Evolutionary conservation across 805 yeast species (phyloP), one percentile per base, ranked within the genome.

Genomic region (Candida insectalens): DNA sequence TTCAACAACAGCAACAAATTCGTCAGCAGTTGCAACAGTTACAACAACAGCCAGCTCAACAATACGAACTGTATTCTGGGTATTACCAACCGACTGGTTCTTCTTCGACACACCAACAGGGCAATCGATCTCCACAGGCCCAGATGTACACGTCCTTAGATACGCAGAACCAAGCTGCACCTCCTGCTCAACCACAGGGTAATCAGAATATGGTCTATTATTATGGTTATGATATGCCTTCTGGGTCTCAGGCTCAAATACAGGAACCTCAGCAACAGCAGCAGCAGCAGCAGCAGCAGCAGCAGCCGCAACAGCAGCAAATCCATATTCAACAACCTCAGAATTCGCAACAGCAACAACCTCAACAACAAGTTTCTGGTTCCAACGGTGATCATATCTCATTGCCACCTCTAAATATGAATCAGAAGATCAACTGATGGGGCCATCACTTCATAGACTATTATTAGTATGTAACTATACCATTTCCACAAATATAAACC

Each of bases 351-450:
- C 32, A 15, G n/a, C 36, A 32, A 25, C 42, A 30, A 21, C 28
- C 19, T 12, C 35, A 29, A 19, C 34, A 34, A 14, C 32, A 23
- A 25, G 13, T 26, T 26, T n/a, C 15, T 21, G 27, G 15, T 9
- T 31, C 12, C 33, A 10, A 57, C 57, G 5, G 46, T 56, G 2
- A 50, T 36, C 50, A 50, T 25, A 40, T 55, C 27, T 46, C 57
- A 12, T 37, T 55, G 34, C 60, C 60, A 13, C 57, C 59, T 5
- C 29, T 53, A 5, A 51, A 49, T 37, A 46, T 50, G 49, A 50
- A 45, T 25, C 53, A 50, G 38, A 42, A 46, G 42, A 44, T 40
- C 27, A 38, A 43, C 20, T 34, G 22, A 30, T n/a, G n/a, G n/a
- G n/a, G n/a, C n/a, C n/a, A n/a, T n/a, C n/a, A n/a, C n/a, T n/a